phyloP scores from a whole-genome alignment of 2,329 filamentous ascomycete genomes.

The Penicillium sp. region DNA sequence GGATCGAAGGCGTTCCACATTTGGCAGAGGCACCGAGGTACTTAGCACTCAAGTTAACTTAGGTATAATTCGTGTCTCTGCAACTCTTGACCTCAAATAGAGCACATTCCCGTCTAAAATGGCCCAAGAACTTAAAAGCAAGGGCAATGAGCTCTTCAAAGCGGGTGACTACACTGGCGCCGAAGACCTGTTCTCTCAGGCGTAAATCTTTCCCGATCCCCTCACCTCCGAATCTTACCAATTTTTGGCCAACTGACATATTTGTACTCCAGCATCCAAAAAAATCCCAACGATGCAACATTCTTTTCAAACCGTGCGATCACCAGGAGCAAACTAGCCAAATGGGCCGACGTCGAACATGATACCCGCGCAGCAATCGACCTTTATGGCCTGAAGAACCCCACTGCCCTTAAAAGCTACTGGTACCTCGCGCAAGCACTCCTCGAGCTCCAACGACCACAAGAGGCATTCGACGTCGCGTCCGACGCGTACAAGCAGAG shows the following conservation, averaged over 20 bases:
- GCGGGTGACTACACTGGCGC: conserved; percentile 47
- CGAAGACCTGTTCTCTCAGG: conserved; percentile 50
- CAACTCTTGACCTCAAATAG: background rate
- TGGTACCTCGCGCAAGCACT: conserved; percentile 85
- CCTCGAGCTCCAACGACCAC: conserved; percentile 69
- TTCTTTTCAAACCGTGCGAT: conserved; percentile 91
- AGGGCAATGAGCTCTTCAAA: conserved; percentile 50
- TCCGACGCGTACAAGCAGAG: conserved; percentile 72
- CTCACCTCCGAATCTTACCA: background rate
- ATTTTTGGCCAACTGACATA: background rate
- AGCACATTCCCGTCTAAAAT: conserved; percentile 17
- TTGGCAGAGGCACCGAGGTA: too few relatives aligned
- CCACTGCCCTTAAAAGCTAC: conserved; percentile 74
- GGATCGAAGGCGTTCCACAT: conserved; percentile 39
- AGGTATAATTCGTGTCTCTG: background rate
- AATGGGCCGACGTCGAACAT: conserved; percentile 72
- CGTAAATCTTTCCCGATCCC: conserved; percentile 32
- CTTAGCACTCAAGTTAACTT: background rate
- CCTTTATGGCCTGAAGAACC: conserved; percentile 53
- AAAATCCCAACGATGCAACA: conserved; percentile 73
- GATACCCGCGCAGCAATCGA: conserved; percentile 77
- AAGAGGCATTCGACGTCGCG: conserved; percentile 71
- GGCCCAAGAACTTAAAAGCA: conserved; percentile 45
- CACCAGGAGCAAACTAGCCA: conserved; percentile 71
- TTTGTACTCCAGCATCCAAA: conserved; percentile 63